Conservation (phyloP, 441 rosid genomes). For the Croton setiger region DNA sequence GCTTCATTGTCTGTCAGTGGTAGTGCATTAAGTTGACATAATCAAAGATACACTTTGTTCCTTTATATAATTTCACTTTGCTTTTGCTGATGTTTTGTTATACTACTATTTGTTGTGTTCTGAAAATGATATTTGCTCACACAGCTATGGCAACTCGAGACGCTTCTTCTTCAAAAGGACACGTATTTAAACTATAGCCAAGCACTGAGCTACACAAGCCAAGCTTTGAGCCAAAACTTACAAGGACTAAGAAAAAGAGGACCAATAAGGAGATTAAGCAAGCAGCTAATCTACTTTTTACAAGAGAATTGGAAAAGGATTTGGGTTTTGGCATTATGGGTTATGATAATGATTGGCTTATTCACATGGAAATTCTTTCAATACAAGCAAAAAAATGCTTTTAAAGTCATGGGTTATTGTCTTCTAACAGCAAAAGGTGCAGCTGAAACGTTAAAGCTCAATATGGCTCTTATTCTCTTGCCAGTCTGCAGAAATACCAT, state of each 20-base stretch:
- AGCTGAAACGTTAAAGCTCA: conserved; percentile 94
- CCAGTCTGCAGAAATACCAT: conserved; percentile 92
- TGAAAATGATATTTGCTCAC: conserved; percentile 17
- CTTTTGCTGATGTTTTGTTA: conserved; percentile 12
- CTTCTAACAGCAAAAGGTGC: conserved; percentile 90
- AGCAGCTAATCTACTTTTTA: conserved; percentile 38
- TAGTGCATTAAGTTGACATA: conserved; percentile 22
- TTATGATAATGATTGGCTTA: conserved; percentile 55
- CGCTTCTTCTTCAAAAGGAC: conserved; percentile 89
- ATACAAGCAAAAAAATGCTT: conserved; percentile 67
- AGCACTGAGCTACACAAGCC: conserved; percentile 80
- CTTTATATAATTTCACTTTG: not conserved
- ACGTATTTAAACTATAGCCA: conserved; percentile 86
- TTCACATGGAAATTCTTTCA: conserved; percentile 92
- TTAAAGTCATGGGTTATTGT: conserved; percentile 86
- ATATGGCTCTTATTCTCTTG: conserved; percentile 89
- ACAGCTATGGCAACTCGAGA: conserved; percentile 97
- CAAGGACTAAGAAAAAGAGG: conserved; percentile 40
- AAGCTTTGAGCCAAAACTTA: conserved; percentile 69
- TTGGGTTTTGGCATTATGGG: conserved; percentile 84
- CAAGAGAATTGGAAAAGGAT: conserved; percentile 89
- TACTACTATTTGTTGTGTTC: conserved; percentile 13
- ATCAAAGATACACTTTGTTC: conserved; percentile 18
- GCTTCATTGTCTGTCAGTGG: conserved; percentile 20
- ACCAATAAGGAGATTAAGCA: conserved; percentile 45